Conservation (phyloP, 1,139 yeast genomes). For the Candida tetrigidarum region DNA sequence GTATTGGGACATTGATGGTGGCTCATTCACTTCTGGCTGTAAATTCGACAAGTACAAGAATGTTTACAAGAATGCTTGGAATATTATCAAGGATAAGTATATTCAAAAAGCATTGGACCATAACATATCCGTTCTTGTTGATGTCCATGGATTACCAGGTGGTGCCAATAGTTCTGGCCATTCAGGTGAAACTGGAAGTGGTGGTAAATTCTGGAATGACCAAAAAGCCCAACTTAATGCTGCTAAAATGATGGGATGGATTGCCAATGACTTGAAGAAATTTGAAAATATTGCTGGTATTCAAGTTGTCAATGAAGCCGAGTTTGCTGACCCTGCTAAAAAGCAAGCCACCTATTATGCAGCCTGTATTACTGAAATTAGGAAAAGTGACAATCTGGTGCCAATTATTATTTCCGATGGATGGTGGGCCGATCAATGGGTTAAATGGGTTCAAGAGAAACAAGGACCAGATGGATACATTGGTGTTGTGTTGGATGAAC, state of each 20-base stretch:
- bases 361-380: slow-evolving; percentile 66
- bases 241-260: slow-evolving; percentile 55
- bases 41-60: slow-evolving; percentile 57
- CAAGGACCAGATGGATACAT: slow-evolving; percentile 42
- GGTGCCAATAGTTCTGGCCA: slow-evolving; percentile 90
- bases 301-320: slow-evolving; percentile 87
- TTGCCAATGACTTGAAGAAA: slow-evolving; percentile 60
- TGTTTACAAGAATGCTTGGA: slow-evolving; percentile 79
- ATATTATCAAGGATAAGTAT: slow-evolving; percentile 49
- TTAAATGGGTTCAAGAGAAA: slow-evolving; percentile 58
- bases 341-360: slow-evolving; percentile 65
- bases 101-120: slow-evolving; percentile 57
- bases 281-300: slow-evolving; percentile 78
- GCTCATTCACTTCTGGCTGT: slow-evolving; percentile 58
- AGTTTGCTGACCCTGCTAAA: slow-evolving; percentile 53
- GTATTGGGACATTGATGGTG: slow-evolving; percentile 83
- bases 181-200: slow-evolving; percentile 66
- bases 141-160: slow-evolving; percentile 88
- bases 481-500: slow-evolving; percentile 82
- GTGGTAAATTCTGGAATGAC: slow-evolving; percentile 69
- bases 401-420: slow-evolving; percentile 91
- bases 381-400: slow-evolving; percentile 55
- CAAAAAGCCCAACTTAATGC: slow-evolving; percentile 49
- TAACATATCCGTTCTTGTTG: slow-evolving; percentile 77
- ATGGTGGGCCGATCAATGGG: slow-evolving; percentile 90